Evolutionary conservation across 768 basidiomycete genomes (phyloP), one percentile per base, ranked within the genome.

Genomic region (Steccherinum ochraceum): DNA sequence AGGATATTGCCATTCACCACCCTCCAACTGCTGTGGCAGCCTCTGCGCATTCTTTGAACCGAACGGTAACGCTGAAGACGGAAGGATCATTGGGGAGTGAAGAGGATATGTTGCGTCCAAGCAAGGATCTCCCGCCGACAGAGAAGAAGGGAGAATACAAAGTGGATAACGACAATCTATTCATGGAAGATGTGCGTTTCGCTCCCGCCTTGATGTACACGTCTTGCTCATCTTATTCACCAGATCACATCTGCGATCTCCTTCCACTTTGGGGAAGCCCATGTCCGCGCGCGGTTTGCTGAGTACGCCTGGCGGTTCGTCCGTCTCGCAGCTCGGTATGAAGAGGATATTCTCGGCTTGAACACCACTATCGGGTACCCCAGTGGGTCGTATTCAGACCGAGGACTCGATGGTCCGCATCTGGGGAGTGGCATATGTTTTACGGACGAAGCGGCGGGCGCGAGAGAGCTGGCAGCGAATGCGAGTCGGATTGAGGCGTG

Each of bases 401-500:
- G 65, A 12, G 59, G 67, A 16, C 71, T 72, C 2, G 78, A 65
- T 23, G 54, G 45, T 56, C 67, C 60, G 52, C 73, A 75, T 24
- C 71, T 98, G 16, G 95, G 96, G 7, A 86, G 85, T 50, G 95
- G 95, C 2, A 75, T 87, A 13, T 78, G 83, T 4, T 92, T 93
- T 61, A 65, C 70, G 12, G 93, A 95, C 51, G 93, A 95, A 19
- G 64, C 64, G 0, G 66, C 73, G 12, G 81, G 81, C 42, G 59
- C 74, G 52, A 80, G 78, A 55, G 95, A 99, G 63, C 72, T 96
- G 49, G 72, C 75, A 40, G 72, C 75, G 25, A 93, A 93, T 57
- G 81, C 84, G 1, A 81, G 83, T 58, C 79, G 95, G 27, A 92
- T 98, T 35, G 96, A 98, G 61, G 94, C 86, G 5, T 99, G 95